phyloP scores from a whole-genome alignment of 2,329 filamentous ascomycete species.

The Venturia asperata region DNA sequence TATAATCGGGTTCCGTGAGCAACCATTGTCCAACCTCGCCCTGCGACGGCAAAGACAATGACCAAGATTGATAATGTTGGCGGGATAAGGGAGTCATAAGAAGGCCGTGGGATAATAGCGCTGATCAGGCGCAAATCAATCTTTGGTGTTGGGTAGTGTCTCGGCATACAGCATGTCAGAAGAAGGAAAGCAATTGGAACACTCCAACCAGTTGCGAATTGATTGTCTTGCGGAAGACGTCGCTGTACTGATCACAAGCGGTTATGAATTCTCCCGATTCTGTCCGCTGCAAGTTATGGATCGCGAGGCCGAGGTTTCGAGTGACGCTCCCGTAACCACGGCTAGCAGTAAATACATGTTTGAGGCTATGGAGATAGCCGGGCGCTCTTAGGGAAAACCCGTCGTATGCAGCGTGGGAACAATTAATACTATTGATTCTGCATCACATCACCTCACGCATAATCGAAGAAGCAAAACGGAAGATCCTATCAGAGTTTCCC shows the following conservation, averaged over 20 bases:
- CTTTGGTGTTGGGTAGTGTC: neutral
- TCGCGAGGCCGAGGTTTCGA: conserved; percentile 3
- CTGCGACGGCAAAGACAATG: neutral
- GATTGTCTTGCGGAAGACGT: neutral
- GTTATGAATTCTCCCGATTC: neutral
- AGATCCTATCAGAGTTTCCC: conserved; percentile 5
- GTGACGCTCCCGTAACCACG: neutral
- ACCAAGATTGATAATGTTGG: neutral
- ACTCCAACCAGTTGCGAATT: neutral
- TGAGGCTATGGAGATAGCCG: neutral
- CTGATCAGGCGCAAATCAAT: neutral
- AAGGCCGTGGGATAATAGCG: neutral
- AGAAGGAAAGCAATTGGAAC: neutral
- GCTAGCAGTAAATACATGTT: neutral
- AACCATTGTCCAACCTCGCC: neutral
- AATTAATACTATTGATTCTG: neutral
- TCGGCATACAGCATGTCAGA: neutral
- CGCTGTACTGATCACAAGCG: neutral
- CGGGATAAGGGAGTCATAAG: conserved; percentile 4
- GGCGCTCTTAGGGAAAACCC: neutral
- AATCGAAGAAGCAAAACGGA: neutral
- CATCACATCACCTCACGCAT: neutral
- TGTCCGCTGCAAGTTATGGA: neutral
- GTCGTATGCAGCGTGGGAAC: neutral
- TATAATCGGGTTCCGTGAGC: neutral